phyloP scores from a whole-genome alignment of 2,329 filamentous ascomycete genomes.

The Clonostachys sp. region DNA sequence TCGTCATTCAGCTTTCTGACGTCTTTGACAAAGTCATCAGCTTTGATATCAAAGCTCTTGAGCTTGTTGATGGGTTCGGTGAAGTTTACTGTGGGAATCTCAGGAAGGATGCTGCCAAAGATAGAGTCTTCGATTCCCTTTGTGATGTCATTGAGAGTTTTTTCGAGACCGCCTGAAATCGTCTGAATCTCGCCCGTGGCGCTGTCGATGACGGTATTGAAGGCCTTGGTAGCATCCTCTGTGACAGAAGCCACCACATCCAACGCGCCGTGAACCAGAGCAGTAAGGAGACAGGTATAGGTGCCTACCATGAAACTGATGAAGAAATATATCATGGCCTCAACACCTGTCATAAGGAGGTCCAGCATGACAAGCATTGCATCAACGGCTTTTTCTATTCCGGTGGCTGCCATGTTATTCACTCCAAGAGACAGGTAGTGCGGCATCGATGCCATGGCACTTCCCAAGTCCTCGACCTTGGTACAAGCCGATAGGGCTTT shows the following conservation, averaged over 20 bases:
- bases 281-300: conserved; percentile 83
- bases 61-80: conserved; percentile 60
- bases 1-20: conserved; percentile 70
- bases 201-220: conserved; percentile 44
- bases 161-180: conserved; percentile 43
- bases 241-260: conserved; percentile 56
- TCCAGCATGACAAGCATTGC: conserved; percentile 76
- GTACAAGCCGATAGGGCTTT: conserved; percentile 88
- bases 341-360: conserved; percentile 75
- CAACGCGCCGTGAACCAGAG: conserved; percentile 75
- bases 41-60: conserved; percentile 63
- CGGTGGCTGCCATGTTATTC: conserved; percentile 76
- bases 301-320: conserved; percentile 89
- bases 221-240: conserved; percentile 43
- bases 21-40: conserved; percentile 61
- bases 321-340: conserved; percentile 85
- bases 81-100: conserved; percentile 57
- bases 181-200: conserved; percentile 57
- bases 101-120: conserved; percentile 40
- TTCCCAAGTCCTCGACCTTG: conserved; percentile 88
- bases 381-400: conserved; percentile 75
- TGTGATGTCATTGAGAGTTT: conserved; percentile 45
- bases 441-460: conserved; percentile 96
- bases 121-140: conserved; percentile 36
- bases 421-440: conserved; percentile 88